Conservation (phyloP, 2,329 filamentous ascomycete species). For the Ophiosphaerella herpotricha region DNA sequence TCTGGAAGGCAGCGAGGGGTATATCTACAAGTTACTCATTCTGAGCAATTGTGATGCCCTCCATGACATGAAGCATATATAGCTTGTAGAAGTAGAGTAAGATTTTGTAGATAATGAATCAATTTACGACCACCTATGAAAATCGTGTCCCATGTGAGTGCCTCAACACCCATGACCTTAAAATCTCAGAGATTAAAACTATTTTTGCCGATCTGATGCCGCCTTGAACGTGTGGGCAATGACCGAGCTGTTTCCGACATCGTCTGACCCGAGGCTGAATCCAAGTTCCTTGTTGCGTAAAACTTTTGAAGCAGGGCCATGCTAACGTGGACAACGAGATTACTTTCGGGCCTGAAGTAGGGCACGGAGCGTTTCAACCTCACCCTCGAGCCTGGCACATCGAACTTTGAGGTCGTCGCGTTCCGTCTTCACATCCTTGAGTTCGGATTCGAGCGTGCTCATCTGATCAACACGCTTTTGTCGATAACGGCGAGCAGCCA, state of each 20-base stretch:
- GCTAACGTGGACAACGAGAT: slow-evolving; percentile 19
- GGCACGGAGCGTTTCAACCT: slow-evolving; percentile 64
- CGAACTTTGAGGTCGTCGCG: slow-evolving; percentile 66
- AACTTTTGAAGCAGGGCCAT: slow-evolving; percentile 3
- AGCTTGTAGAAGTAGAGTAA: not conserved
- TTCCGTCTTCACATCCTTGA: slow-evolving; percentile 64
- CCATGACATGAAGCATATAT: not conserved
- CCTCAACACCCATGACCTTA: not conserved
- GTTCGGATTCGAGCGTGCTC: slow-evolving; percentile 62
- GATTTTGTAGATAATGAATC: slow-evolving; percentile 6
- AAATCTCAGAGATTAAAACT: slow-evolving; percentile 27
- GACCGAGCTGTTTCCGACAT: slow-evolving; percentile 36
- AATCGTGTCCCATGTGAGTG: slow-evolving; percentile 16
- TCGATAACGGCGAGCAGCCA: slow-evolving; percentile 72
- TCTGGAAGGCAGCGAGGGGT: not conserved
- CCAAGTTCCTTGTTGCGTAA: not conserved
- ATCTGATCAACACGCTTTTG: slow-evolving; percentile 72
- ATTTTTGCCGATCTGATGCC: slow-evolving; percentile 39
- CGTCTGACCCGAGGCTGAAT: slow-evolving; percentile 29
- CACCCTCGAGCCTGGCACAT: slow-evolving; percentile 68
- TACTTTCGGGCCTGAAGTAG: slow-evolving; percentile 50
- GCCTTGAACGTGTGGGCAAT: slow-evolving; percentile 21
- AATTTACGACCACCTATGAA: slow-evolving; percentile 4
- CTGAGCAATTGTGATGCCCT: not conserved
- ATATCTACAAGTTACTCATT: not conserved